Base-by-base conservation (phyloP, 2,329 filamentous ascomycete genomes). In the Nemania sp. region DNA sequence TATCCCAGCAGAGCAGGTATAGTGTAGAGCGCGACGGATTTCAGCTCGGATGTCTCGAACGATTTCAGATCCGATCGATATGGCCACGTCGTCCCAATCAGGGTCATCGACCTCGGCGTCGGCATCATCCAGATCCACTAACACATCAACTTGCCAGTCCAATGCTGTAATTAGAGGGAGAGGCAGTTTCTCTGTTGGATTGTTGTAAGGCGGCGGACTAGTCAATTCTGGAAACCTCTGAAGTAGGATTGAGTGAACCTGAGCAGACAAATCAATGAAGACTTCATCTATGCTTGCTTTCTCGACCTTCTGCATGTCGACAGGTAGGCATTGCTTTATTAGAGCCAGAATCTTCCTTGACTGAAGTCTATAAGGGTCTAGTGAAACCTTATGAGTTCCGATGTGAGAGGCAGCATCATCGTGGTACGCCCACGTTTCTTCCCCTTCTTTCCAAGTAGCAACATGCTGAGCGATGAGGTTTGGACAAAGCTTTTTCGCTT, bases 221-320 rank as follows among this genome's bases (percentile, higher is more conserved):
- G 71, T 69, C 44, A 97, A 73, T 68, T 94, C 87, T 0, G 90
- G 85, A 70, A 91, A 96, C 46, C 89, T 77, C 61, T 89, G 79
- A 34, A 96, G 72, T 43, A 99, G 74, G 23, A 89, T 78, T 2
- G 80, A 79, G 70, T 95, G 89, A 3, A 97, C 81, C 56, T 97
- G 88, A 0, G 88, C 86, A 8, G 91, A 96, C 44, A 99, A 73
- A 72, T 99, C 94, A 56, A 97, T 76, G 67, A 97, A 99, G 7
- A 97, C 91, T 72, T 99, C 94, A 69, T 99, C 94, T 50, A 97
- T 89, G 66, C 91, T 88, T 15, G 93, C 94, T 70, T 97, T 99
- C 75, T 99, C 93, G 39, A 97, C 84, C 64, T 80, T 84, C 68
- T 91, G 89, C 57, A 85, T 69, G 37, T 81, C 72, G 0, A 79